A percentile compares a stretch with the other conserved stretches of the same genome.
Evolutionary conservation across 495 filamentous ascomycete species (phyloP).

Genomic region (Talaromyces borbonicus): DNA sequence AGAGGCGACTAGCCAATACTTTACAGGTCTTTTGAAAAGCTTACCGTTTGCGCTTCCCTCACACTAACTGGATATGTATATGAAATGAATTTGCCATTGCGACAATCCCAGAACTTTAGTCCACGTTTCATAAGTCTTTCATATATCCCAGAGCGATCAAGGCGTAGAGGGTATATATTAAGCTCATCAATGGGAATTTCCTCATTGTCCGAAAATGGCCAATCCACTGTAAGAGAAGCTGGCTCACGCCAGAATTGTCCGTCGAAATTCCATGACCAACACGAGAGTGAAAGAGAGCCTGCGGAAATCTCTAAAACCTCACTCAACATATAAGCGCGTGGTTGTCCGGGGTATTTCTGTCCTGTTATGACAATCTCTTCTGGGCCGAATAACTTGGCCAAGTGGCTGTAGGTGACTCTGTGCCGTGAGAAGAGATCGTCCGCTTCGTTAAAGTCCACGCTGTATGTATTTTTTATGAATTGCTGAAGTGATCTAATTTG

Average conservation of each 20-base stretch:
- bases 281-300: not conserved
- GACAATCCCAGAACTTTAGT: slow-evolving; percentile 9
- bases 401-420: slow-evolving; percentile 1
- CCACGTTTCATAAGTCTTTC: slow-evolving; percentile 1
- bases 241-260: slow-evolving; percentile 6
- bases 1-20: not conserved
- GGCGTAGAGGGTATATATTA: slow-evolving; percentile 8
- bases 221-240: not conserved
- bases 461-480: not conserved
- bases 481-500: not conserved
- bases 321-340: slow-evolving; percentile 3
- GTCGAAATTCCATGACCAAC: slow-evolving; percentile 5
- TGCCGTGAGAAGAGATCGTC: slow-evolving; percentile 6
- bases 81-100: slow-evolving; percentile 6
- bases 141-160: not conserved
- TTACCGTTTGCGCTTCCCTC: slow-evolving; percentile 9
- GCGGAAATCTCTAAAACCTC: not conserved
- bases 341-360: not conserved
- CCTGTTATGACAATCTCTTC: slow-evolving; percentile 8
- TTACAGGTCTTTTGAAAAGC: not conserved
- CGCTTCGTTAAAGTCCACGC: slow-evolving; percentile 5
- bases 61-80: slow-evolving; percentile 9
- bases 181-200: slow-evolving; percentile 5
- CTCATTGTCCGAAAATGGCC: not conserved
- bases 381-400: slow-evolving; percentile 9